phyloP scores from a whole-genome alignment of 768 basidiomycete genomes.

The Trametes meyenii region DNA sequence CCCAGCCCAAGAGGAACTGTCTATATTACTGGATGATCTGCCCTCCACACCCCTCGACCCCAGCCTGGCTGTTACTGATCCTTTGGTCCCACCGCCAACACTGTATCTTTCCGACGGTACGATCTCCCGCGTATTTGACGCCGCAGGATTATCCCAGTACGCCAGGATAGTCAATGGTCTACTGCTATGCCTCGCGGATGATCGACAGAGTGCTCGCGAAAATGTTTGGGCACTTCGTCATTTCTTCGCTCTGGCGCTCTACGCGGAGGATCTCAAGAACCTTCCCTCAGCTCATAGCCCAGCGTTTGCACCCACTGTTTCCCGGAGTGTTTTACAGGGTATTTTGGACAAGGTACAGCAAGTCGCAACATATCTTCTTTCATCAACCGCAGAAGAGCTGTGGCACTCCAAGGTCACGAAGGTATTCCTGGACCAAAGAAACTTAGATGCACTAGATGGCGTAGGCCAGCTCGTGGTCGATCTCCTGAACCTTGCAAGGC shows the following conservation, averaged over 20 bases:
- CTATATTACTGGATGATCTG: constrained; percentile 46
- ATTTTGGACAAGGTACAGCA: constrained; percentile 52
- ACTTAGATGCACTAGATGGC: constrained; percentile 22
- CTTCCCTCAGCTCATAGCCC: constrained; percentile 52
- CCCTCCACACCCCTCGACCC: constrained; percentile 50
- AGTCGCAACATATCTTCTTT: constrained; percentile 65
- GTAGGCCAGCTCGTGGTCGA: constrained; percentile 39
- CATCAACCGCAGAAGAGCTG: constrained; percentile 45
- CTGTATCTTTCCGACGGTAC: constrained; percentile 22
- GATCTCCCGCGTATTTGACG: constrained; percentile 40
- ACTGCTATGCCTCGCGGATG: constrained; percentile 54
- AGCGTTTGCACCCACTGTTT: constrained; percentile 46
- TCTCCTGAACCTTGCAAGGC: constrained; percentile 35
- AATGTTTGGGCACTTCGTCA: constrained; percentile 73
- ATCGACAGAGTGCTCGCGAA: constrained; percentile 60
- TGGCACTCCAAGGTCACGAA: constrained; percentile 54
- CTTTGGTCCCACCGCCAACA: constrained; percentile 53
- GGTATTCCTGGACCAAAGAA: constrained; percentile 35
- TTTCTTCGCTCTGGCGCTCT: constrained; percentile 61
- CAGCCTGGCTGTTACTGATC: constrained; percentile 62
- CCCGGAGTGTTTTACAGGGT: constrained; percentile 40
- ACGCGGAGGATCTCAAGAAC: constrained; percentile 62
- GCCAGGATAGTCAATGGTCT: constrained; percentile 63
- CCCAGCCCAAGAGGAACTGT: constrained; percentile 49
- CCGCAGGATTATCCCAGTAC: constrained; percentile 60